phyloP scores from a whole-genome alignment of 75 land plant species.

The Pseudotsuga menziesii region DNA sequence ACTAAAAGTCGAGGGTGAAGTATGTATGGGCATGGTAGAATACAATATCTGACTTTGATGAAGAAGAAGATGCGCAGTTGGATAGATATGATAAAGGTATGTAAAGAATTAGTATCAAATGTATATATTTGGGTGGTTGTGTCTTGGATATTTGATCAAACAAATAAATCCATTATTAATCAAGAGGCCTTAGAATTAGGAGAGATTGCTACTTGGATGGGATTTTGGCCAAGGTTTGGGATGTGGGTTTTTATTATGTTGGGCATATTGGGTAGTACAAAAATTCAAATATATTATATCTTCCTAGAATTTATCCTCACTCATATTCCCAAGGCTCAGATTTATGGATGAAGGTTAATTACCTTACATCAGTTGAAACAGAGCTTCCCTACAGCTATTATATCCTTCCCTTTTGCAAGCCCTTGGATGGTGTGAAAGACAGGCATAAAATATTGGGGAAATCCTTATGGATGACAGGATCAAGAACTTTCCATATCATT shows the following conservation, averaged over 20 bases:
- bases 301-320: slow-evolving; percentile 53
- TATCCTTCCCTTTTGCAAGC: too few relatives aligned
- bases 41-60: too few relatives aligned
- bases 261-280: background rate
- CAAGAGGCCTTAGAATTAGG: background rate
- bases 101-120: background rate
- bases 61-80: background rate
- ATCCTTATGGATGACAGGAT: slow-evolving; percentile 66
- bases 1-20: too few relatives aligned
- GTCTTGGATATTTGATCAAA: background rate
- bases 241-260: slow-evolving; percentile 1
- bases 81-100: background rate
- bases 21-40: too few relatives aligned
- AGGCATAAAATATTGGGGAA: too few relatives aligned
- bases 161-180: background rate
- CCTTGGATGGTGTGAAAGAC: too few relatives aligned
- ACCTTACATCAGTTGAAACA: slow-evolving; percentile 54
- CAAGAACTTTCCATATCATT: slow-evolving; percentile 54
- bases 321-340: slow-evolving; percentile 15
- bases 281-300: slow-evolving; percentile 22
- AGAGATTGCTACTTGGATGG: background rate
- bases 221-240: background rate
- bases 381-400: slow-evolving; percentile 55
- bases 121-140: background rate
- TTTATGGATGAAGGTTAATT: slow-evolving; percentile 51